These are phyloP conservation scores for Globisporangium okanoganense DNA, from an alignment of 352 stramenopile species.

Conservation along the genomic window DNA sequence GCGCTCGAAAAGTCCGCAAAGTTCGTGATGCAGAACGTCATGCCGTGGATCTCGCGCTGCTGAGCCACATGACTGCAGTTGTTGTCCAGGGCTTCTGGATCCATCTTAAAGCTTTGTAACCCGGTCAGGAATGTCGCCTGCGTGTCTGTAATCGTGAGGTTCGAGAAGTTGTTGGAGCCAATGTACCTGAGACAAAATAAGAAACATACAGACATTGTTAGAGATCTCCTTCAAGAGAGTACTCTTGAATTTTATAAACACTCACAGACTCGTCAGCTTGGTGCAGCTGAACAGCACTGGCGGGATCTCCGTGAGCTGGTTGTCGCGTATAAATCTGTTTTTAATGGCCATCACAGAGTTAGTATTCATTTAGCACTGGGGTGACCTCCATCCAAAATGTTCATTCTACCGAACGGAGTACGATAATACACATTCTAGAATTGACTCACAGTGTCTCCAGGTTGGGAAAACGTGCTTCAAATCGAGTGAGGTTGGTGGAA, in stretches of 20 bases:
- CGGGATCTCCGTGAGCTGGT: slow-evolving; percentile 3
- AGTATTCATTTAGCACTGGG: background rate
- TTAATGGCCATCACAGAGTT: background rate
- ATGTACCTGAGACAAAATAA: slow-evolving; percentile 6
- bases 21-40: slow-evolving; percentile 4
- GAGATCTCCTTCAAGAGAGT: background rate
- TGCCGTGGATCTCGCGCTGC: slow-evolving; percentile 1
- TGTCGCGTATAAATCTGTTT: background rate
- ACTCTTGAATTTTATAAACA: background rate
- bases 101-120: background rate
- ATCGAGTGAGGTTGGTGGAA: background rate
- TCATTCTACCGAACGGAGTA: background rate
- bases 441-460: background rate
- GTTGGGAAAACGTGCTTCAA: background rate
- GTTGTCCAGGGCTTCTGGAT: background rate
- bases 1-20: background rate
- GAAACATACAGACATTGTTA: background rate
- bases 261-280: slow-evolving; percentile 7
- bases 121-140: slow-evolving; percentile 10
- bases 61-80: slow-evolving; percentile 4
- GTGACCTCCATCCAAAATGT: background rate
- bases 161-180: background rate
- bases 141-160: slow-evolving; percentile 5
- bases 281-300: slow-evolving; percentile 3
- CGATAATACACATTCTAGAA: background rate